Evolutionary conservation across 371 early-diverging fungal species (phyloP).

Genomic region (Saksenaea vasiformis): DNA sequence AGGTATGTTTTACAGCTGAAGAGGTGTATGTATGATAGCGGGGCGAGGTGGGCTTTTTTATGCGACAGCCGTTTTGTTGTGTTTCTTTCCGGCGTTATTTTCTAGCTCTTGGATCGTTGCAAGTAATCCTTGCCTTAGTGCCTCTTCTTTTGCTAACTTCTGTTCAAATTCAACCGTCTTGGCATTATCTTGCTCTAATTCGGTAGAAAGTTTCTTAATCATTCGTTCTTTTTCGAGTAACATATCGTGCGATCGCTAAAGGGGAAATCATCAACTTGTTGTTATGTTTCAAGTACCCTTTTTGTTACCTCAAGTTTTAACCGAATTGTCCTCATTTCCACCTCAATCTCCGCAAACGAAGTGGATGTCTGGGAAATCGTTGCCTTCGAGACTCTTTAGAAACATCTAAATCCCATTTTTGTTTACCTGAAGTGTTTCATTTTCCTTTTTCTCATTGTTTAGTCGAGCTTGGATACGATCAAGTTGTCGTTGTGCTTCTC

Average conservation of each 20-base stretch:
- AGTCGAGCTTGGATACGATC: slow-evolving; percentile 6
- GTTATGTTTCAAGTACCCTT: background rate
- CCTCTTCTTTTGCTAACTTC: slow-evolving; percentile 9
- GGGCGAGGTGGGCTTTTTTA: background rate
- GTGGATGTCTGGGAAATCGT: slow-evolving; percentile 8
- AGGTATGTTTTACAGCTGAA: background rate
- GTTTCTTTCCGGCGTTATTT: background rate
- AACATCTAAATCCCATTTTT: background rate
- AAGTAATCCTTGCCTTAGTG: slow-evolving; percentile 1
- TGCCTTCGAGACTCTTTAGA: background rate
- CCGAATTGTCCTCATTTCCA: slow-evolving; percentile 9
- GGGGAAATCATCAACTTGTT: background rate
- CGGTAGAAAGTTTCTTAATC: background rate
- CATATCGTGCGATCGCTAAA: slow-evolving; percentile 9
- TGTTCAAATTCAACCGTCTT: background rate
- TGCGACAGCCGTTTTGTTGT: background rate
- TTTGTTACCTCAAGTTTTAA: slow-evolving; percentile 18
- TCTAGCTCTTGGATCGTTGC: slow-evolving; percentile 14
- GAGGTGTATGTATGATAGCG: background rate
- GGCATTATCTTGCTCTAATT: slow-evolving; percentile 3
- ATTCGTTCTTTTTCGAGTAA: slow-evolving; percentile 9
- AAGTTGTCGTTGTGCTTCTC: slow-evolving; percentile 18
- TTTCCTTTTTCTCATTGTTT: slow-evolving; percentile 15
- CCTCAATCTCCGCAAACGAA: slow-evolving; percentile 12
- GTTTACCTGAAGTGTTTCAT: slow-evolving; percentile 11